Base-by-base conservation (phyloP, 805 yeast genomes). In the Saturnispora dispora region DNA sequence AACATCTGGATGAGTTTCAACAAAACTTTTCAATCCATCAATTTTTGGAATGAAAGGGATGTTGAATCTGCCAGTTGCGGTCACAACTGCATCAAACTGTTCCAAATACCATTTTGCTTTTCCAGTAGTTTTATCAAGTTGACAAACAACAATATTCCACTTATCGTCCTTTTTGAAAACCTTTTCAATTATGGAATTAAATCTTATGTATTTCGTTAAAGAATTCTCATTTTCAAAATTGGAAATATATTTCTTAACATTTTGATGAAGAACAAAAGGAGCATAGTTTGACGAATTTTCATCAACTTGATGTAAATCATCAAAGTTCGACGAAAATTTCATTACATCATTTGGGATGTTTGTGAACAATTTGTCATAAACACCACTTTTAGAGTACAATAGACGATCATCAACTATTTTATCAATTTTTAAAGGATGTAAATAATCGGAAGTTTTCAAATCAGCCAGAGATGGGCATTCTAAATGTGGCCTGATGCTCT, bases 41-140 rank as follows among this genome's bases (percentile, higher is more conserved):
- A 70, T 60, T 25, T 60, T 48, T 3, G 78, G 78, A 48, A 64
- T 56, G 49, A 60, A 62, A 3, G 78, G 78, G 3, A 74, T 63
- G 35, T 70, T 62, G 59, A 65, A 71, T 49, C 69, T 71, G 17
- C 77, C 77, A 51, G 63, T 63, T 11, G 74, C 68, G 35, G 69
- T 57, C 6, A 72, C 66, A 13, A 74, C 65, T 2, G 71, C 77
- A 60, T 73, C 78, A 55, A 71, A 73, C 35, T 58, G 55, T 57
- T 72, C 72, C 46, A 52, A 58, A 55, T 72, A 72, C 77, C 77
- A 73, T 50, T 59, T 61, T 17, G 62, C 73, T 9, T 42, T 44
- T 5, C 48, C 53, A 20, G 40, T 45, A 5, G 39, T 28, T 4
- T 28, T 32, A 18, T 60, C 44, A 44, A 53, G 20, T 48, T 53